Evolutionary conservation across 805 yeast genomes (phyloP).

Genomic region (Brettanomyces nanus): DNA sequence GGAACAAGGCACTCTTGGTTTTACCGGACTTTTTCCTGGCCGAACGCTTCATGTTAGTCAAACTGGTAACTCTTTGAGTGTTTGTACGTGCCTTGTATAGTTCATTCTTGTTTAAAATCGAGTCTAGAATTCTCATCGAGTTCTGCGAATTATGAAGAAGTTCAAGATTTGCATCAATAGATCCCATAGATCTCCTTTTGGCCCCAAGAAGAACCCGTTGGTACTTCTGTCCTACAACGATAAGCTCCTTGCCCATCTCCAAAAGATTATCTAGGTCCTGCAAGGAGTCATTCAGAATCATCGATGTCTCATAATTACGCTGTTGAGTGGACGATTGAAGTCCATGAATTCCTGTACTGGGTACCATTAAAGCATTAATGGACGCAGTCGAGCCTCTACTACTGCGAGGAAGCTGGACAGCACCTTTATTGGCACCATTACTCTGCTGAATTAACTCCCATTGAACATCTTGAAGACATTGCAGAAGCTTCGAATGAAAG

Average conservation of each 20-base stretch:
- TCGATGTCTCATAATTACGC: conserved; percentile 49
- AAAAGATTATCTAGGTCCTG: conserved; percentile 70
- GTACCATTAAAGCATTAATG: not conserved
- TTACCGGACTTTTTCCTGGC: conserved; percentile 1
- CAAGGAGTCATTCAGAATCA: conserved; percentile 57
- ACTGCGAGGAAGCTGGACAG: conserved; percentile 19
- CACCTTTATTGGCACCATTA: conserved; percentile 28
- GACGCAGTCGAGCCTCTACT: not conserved
- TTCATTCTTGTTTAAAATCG: conserved; percentile 22
- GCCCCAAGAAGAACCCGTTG: conserved; percentile 16
- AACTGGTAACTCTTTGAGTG: conserved; percentile 14
- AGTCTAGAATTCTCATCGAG: conserved; percentile 21
- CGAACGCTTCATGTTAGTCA: conserved; percentile 13
- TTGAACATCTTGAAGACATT: conserved; percentile 37
- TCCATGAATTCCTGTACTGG: conserved; percentile 58
- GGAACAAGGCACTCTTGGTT: conserved; percentile 12
- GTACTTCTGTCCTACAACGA: conserved; percentile 44
- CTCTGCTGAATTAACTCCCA: conserved; percentile 33
- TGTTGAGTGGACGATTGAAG: conserved; percentile 50
- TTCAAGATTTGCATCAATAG: conserved; percentile 18
- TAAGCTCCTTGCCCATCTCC: conserved; percentile 70
- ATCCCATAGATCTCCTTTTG: conserved; percentile 8
- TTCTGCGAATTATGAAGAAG: conserved; percentile 22
- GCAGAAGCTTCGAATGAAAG: conserved; percentile 40
- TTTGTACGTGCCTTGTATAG: conserved; percentile 16